Conservation (phyloP, 176 grass and related monocot genomes). For the Chrysopogon serrulatus region DNA sequence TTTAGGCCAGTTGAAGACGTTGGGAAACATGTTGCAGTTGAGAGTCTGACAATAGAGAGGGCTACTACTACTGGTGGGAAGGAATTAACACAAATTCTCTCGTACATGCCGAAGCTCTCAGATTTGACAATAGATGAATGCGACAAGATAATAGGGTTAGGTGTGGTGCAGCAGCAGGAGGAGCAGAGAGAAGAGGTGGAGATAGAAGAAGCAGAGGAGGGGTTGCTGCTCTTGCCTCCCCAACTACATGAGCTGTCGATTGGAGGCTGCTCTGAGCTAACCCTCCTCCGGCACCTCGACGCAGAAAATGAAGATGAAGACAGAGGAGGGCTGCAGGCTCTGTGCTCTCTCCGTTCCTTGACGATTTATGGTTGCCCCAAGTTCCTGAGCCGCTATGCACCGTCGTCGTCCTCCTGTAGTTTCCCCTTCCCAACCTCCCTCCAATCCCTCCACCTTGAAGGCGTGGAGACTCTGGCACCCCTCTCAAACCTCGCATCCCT, state of each 20-base stretch:
- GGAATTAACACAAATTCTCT: background rate
- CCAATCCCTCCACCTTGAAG: accelerated
- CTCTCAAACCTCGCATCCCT: slow-evolving; percentile 13
- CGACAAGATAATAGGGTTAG: background rate
- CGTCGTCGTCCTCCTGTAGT: background rate
- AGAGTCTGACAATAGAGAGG: accelerated
- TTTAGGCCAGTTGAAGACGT: too few species aligned
- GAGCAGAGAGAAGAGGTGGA: background rate
- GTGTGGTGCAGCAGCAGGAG: background rate
- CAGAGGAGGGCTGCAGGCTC: background rate
- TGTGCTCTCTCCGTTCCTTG: background rate
- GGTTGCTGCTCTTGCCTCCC: background rate
- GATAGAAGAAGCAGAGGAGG: background rate
- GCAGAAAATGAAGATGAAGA: too few species aligned
- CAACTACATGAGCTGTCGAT: too few species aligned
- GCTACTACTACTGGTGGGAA: background rate
- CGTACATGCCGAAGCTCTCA: background rate
- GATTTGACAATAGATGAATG: accelerated
- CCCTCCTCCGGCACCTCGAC: accelerated
- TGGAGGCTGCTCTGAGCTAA: background rate
- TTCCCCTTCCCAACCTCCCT: background rate
- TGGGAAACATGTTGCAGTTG: background rate
- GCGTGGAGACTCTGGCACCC: background rate
- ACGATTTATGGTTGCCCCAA: accelerated
- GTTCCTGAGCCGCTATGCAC: background rate